Conservation (phyloP, 2,329 filamentous ascomycete genomes). For the Monilinia fructicola region DNA sequence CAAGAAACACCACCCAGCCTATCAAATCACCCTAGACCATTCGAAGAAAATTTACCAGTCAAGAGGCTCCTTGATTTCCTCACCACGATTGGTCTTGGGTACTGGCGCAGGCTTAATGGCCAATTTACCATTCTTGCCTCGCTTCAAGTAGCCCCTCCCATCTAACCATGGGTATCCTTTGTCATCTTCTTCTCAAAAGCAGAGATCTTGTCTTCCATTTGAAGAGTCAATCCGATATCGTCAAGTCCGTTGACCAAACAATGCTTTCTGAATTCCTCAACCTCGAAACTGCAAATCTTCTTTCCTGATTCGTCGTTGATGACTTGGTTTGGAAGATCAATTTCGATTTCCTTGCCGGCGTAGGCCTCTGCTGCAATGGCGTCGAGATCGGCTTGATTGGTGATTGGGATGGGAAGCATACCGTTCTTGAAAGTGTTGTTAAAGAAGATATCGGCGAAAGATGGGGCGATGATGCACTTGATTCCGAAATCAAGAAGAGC, state of each 20-base stretch:
- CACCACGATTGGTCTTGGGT: constrained; percentile 81
- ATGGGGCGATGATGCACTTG: constrained; percentile 86
- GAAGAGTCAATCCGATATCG: constrained; percentile 90
- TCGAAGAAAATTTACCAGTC: constrained; percentile 63
- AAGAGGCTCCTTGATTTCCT: constrained; percentile 77
- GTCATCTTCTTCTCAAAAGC: constrained; percentile 65
- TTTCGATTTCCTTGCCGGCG: constrained; percentile 78
- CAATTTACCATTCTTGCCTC: constrained; percentile 54
- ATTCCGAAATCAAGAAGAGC: constrained; percentile 96
- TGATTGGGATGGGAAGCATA: constrained; percentile 85
- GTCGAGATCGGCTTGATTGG: constrained; percentile 34
- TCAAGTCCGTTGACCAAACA: constrained; percentile 90
- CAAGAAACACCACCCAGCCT: background rate
- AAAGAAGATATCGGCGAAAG: constrained; percentile 94
- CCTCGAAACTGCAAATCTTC: constrained; percentile 75
- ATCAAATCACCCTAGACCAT: constrained; percentile 2
- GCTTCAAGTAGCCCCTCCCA: constrained; percentile 73
- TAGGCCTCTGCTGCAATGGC: constrained; percentile 56
- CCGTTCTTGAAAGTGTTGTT: constrained; percentile 99
- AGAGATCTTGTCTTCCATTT: constrained; percentile 82
- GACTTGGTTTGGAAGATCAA: constrained; percentile 80
- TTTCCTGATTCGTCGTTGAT: constrained; percentile 74
- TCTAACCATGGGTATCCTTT: constrained; percentile 75
- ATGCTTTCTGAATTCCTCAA: constrained; percentile 90
- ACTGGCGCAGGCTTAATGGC: constrained; percentile 63